Evolutionary conservation across 2,329 filamentous ascomycete genomes (phyloP), one percentile per base, ranked within the genome.

Genomic region (Dothistroma septosporum): DNA sequence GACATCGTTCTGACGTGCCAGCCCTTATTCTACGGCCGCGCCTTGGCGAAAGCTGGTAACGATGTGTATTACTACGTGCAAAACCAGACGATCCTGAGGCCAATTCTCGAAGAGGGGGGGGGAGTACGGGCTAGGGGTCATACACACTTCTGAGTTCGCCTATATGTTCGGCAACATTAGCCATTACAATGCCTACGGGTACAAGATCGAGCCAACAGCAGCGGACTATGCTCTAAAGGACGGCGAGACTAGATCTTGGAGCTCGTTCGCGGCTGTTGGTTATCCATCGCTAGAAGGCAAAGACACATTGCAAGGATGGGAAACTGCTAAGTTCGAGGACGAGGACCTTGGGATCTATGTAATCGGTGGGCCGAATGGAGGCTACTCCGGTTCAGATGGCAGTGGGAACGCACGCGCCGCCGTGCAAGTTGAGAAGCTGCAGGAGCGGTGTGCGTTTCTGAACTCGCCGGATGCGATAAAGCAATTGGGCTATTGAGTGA

Each of bases 81-180:
- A 72, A 85, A 85, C 68, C 81, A 83, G 65, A 84, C 82, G 0
- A 75, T 84, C n/a, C 70, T 83, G 1, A 78, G 76, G 2, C 73
- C 76, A 0, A 74, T 80, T 32, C 67, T 83, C n/a, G 69, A 70
- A 10, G 41, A 72, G 2, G 65, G 65, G 22, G 74, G 74, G 10
- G 63, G 71, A n/a, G 2, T 70, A 74, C 0, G 78, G 78, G 0
- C 66, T 79, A 5, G 82, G 82, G 31, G 72, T 78, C 0, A 74
- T 82, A 5, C 82, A 85, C 67, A 82, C 80, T 0, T 79, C 80
- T 0, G 82, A 84, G 55, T 79, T 84, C 28, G 77, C 80, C 5
- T 85, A 83, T 69, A 71, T 82, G 3, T 84, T 80, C 61, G 81
- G 65, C 28, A 69, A 68, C 31, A 53, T 70, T 3, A 62, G 77